A percentile compares a stretch with the other conserved stretches of the same genome.
Conservation (phyloP, 495 filamentous ascomycete genomes). For the Penicillium samsonianum region DNA sequence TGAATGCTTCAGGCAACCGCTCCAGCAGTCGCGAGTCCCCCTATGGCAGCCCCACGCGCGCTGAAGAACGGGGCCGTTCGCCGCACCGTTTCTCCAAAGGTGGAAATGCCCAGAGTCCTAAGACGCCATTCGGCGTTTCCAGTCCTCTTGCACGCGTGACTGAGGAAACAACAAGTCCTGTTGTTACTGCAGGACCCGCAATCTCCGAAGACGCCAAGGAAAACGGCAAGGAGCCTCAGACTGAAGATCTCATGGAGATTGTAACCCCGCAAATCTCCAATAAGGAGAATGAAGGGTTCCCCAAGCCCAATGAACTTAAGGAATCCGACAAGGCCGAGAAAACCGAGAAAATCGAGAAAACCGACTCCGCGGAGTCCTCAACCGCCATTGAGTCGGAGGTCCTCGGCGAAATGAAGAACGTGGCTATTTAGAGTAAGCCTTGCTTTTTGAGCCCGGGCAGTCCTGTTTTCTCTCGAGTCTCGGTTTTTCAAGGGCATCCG, state of each 20-base stretch:
- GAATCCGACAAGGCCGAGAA: slow-evolving; percentile 38
- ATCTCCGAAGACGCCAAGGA: slow-evolving; percentile 39
- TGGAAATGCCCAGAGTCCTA: slow-evolving; percentile 49
- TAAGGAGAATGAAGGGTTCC: slow-evolving; percentile 39
- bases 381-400: slow-evolving; percentile 41
- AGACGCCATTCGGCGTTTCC: slow-evolving; percentile 51
- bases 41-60: slow-evolving; percentile 53
- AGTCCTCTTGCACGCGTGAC: slow-evolving; percentile 56
- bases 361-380: slow-evolving; percentile 30
- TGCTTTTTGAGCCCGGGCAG: slow-evolving; percentile 8
- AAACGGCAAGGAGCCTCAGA: slow-evolving; percentile 31
- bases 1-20: slow-evolving; percentile 39
- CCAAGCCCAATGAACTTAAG: slow-evolving; percentile 25
- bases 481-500: slow-evolving; percentile 29
- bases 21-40: slow-evolving; percentile 47
- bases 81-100: slow-evolving; percentile 54
- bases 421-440: slow-evolving; percentile 46
- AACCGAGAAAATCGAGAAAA: slow-evolving; percentile 21
- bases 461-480: slow-evolving; percentile 17
- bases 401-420: slow-evolving; percentile 58
- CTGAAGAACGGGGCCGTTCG: slow-evolving; percentile 56
- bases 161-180: slow-evolving; percentile 47
- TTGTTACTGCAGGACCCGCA: slow-evolving; percentile 35
- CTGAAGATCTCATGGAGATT: slow-evolving; percentile 50
- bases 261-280: slow-evolving; percentile 43